Percentiles rank a stretch among this genome's conserved stretches.
Conservation (phyloP, 768 basidiomycete species). For the Trametes villosa region DNA sequence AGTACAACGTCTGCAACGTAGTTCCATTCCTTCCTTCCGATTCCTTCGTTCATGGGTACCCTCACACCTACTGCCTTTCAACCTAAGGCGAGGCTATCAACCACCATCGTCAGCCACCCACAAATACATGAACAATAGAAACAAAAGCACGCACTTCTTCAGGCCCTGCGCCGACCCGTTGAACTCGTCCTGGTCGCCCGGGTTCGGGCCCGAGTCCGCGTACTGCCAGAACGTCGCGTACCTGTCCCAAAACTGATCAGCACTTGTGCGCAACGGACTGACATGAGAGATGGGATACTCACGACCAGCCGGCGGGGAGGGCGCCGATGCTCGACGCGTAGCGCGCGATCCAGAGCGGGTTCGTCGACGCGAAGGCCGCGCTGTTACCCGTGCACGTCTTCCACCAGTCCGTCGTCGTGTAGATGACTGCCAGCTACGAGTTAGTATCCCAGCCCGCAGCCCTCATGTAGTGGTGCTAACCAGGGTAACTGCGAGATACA, state of each 20-base stretch:
- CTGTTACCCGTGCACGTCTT: slow-evolving; percentile 65
- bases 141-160: slow-evolving; percentile 34
- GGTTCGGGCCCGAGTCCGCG: slow-evolving; percentile 55
- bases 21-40: too few relatives aligned
- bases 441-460: background rate
- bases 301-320: slow-evolving; percentile 63
- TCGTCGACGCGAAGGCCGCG: slow-evolving; percentile 49
- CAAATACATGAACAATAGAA: background rate
- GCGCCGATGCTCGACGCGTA: slow-evolving; percentile 54
- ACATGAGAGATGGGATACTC: slow-evolving; percentile 21
- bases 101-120: background rate
- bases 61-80: background rate
- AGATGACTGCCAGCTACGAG: slow-evolving; percentile 47
- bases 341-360: slow-evolving; percentile 65
- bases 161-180: slow-evolving; percentile 54
- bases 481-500: slow-evolving; percentile 42
- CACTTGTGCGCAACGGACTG: slow-evolving; percentile 32
- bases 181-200: slow-evolving; percentile 62
- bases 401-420: slow-evolving; percentile 74
- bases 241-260: slow-evolving; percentile 34
- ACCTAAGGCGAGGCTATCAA: background rate
- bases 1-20: too few relatives aligned
- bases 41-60: too few relatives aligned
- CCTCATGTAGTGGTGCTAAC: slow-evolving; percentile 29
- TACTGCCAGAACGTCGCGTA: slow-evolving; percentile 66